Percentiles rank a stretch among this genome's conserved stretches.
Evolutionary conservation across 768 basidiomycete genomes (phyloP).

Genomic region (Boletus reticuloceps): DNA sequence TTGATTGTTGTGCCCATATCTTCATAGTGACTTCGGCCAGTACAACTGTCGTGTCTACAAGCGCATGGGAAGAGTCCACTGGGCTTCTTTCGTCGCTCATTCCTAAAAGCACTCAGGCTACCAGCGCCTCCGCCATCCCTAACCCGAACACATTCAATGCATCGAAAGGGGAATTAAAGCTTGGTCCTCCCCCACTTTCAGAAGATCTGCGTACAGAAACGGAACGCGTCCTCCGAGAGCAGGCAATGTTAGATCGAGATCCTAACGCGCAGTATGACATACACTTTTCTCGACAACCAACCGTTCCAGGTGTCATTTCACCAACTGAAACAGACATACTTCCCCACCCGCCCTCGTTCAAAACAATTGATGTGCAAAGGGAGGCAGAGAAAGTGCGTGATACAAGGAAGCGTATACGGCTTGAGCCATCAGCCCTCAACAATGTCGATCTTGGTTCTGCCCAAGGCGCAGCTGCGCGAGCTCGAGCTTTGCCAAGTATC

Average conservation of each 20-base stretch:
- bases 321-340: conserved; percentile 72
- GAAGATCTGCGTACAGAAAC: conserved; percentile 83
- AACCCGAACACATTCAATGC: conserved; percentile 75
- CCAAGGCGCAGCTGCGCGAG: conserved; percentile 51
- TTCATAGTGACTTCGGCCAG: conserved; percentile 66
- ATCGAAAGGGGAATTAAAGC: conserved; percentile 74
- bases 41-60: conserved; percentile 57
- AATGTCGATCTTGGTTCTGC: conserved; percentile 57
- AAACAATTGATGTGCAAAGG: conserved; percentile 81
- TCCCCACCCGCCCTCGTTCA: conserved; percentile 81
- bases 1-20: conserved; percentile 17
- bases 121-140: conserved; percentile 37
- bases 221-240: conserved; percentile 75
- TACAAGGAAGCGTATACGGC: conserved; percentile 84
- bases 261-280: conserved; percentile 64
- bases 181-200: conserved; percentile 76
- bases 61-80: conserved; percentile 83
- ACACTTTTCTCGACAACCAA: conserved; percentile 47
- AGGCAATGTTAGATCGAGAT: conserved; percentile 73
- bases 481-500: conserved; percentile 82
- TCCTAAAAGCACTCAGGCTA: conserved; percentile 53
- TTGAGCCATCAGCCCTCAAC: conserved; percentile 70
- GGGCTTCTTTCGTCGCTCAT: conserved; percentile 79
- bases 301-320: conserved; percentile 53
- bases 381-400: conserved; percentile 91